Evolutionary conservation across 2,329 filamentous ascomycete species (phyloP).

Genomic region (Neodidymelliopsis sp.): DNA sequence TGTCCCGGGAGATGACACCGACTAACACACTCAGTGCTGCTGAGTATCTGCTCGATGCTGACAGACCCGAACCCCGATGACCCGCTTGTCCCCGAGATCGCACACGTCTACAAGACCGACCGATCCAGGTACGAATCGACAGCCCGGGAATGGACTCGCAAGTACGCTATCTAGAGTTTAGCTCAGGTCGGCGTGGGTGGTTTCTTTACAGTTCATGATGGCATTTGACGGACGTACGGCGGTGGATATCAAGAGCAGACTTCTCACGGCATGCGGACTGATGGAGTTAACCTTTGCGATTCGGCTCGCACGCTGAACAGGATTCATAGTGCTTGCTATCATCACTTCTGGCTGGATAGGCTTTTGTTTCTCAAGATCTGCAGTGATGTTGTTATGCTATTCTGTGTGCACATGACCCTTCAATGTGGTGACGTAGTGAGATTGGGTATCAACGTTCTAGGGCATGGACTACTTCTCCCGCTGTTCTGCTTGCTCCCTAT

Average conservation of each 20-base stretch:
- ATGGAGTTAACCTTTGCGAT: slow-evolving; percentile 39
- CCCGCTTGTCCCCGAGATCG: slow-evolving; percentile 97
- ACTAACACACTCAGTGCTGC: slow-evolving; percentile 70
- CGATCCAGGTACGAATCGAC: slow-evolving; percentile 94
- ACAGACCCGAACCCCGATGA: slow-evolving; percentile 99
- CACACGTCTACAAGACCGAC: slow-evolving; percentile 99
- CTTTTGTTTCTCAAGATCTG: slow-evolving; percentile 19
- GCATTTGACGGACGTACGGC: slow-evolving; percentile 27
- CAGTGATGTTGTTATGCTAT: background rate
- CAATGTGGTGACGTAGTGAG: background rate
- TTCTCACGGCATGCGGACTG: slow-evolving; percentile 39
- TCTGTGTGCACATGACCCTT: background rate
- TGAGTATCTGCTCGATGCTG: slow-evolving; percentile 99
- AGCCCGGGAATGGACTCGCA: slow-evolving; percentile 97
- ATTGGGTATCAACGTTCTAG: background rate
- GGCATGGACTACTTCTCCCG: background rate
- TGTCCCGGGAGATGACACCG: background rate
- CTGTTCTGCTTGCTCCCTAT: background rate
- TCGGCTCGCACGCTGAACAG: slow-evolving; percentile 40
- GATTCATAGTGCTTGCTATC: slow-evolving; percentile 44
- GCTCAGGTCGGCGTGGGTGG: slow-evolving; percentile 23
- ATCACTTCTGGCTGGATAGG: slow-evolving; percentile 40
- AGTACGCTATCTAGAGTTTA: slow-evolving; percentile 84
- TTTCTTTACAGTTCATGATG: slow-evolving; percentile 38
- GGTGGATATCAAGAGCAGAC: slow-evolving; percentile 33